A percentile compares a stretch with the other conserved stretches of the same genome.
Evolutionary conservation across 192 early-diverging fungal genomes (phyloP).

Genomic region (Mortierella antarctica): DNA sequence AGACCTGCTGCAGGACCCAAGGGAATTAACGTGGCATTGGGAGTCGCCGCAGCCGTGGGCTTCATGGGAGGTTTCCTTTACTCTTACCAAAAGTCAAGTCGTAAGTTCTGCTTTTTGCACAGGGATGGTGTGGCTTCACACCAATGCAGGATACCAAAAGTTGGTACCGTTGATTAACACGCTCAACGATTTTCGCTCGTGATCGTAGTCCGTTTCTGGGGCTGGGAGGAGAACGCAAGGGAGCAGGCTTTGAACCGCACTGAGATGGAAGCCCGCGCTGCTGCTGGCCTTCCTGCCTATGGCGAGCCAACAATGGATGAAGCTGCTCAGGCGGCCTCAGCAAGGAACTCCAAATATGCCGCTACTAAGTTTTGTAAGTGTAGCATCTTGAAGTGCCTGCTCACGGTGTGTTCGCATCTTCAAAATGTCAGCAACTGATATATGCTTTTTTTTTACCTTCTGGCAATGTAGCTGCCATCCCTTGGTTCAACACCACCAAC

Average conservation of each 20-base stretch:
- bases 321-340: slow-evolving; percentile 67
- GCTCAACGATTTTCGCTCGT: neutral
- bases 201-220: slow-evolving; percentile 87
- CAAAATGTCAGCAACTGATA: neutral
- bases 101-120: slow-evolving; percentile 60
- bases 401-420: too few relatives aligned
- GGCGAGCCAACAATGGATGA: slow-evolving; percentile 66
- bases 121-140: neutral
- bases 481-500: slow-evolving; percentile 84
- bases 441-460: neutral
- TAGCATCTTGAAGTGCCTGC: neutral
- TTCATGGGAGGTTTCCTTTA: slow-evolving; percentile 83
- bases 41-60: slow-evolving; percentile 61
- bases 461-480: slow-evolving; percentile 61
- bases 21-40: slow-evolving; percentile 62
- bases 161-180: too few relatives aligned
- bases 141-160: too few relatives aligned
- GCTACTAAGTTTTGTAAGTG: slow-evolving; percentile 70
- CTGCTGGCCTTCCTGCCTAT: slow-evolving; percentile 75
- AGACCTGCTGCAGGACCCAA: slow-evolving; percentile 55
- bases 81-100: slow-evolving; percentile 75
- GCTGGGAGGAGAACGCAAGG: slow-evolving; percentile 86
- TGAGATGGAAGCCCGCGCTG: slow-evolving; percentile 71
- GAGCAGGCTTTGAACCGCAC: slow-evolving; percentile 78
- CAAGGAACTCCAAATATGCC: slow-evolving; percentile 76